These are phyloP conservation scores for Hemileia vastatrix DNA, from an alignment of 1,284 basidiomycete genomes.

Conservation along the genomic window DNA sequence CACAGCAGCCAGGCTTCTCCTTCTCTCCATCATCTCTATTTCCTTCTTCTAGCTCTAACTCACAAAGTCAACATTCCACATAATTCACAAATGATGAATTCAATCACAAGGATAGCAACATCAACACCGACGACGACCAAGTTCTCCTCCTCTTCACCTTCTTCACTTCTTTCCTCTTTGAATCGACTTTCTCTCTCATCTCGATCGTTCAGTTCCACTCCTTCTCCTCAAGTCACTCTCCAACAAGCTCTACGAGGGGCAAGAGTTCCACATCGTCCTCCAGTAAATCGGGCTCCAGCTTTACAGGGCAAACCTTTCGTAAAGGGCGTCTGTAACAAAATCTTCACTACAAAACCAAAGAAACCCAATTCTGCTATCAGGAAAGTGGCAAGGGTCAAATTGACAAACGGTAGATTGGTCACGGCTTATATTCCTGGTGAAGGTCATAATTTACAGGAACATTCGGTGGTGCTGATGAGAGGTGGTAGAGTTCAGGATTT, in stretches of 20 bases:
- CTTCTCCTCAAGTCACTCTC: constrained; percentile 56
- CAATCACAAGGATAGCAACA: no score
- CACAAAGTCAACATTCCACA: no score
- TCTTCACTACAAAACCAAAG: constrained; percentile 80
- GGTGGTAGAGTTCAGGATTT: constrained; percentile 95
- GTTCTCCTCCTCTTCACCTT: constrained; percentile 47
- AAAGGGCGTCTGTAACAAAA: constrained; percentile 75
- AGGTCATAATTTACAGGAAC: constrained; percentile 96
- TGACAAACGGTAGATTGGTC: constrained; percentile 76
- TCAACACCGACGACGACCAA: no score
- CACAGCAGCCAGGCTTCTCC: no score
- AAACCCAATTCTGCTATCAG: constrained; percentile 98
- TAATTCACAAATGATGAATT: no score
- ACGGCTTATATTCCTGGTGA: constrained; percentile 95
- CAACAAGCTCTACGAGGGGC: constrained; percentile 61
- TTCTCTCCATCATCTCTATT: no score
- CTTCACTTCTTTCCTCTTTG: constrained; percentile 18
- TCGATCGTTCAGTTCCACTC: constrained; percentile 57
- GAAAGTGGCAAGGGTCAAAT: constrained; percentile 87
- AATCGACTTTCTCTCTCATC: constrained; percentile 52
- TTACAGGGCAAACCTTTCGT: constrained; percentile 67
- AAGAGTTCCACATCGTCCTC: constrained; percentile 57
- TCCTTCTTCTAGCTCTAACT: no score
- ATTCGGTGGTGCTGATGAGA: constrained; percentile 83
- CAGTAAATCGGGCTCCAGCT: no score